Conservation (phyloP, 2,329 filamentous ascomycete species). For the Aspergillus hortae region DNA sequence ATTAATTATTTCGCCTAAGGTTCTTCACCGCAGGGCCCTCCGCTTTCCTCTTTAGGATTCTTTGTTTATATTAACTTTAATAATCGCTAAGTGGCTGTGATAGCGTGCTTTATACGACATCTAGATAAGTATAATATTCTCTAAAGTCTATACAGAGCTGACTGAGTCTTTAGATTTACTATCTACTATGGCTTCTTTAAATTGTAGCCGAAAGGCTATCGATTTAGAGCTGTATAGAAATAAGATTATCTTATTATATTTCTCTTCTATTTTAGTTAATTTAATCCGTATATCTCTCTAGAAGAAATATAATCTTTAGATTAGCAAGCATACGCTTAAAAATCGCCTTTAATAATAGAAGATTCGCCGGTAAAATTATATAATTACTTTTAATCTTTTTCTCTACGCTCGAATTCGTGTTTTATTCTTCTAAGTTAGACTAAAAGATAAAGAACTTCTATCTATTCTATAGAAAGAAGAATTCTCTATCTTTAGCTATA, state of each 20-base stretch:
- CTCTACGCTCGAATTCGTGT: constrained; percentile 9
- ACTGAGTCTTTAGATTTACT: too few species aligned
- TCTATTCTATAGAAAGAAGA: constrained; percentile 12
- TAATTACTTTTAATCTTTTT: neutral
- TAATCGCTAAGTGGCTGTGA: neutral
- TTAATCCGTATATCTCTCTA: neutral
- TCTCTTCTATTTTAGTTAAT: constrained; percentile 1
- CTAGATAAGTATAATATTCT: neutral
- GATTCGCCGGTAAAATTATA: too few species aligned
- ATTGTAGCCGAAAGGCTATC: neutral
- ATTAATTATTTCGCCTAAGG: neutral
- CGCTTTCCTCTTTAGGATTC: neutral
- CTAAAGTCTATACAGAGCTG: neutral
- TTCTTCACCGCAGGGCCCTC: neutral
- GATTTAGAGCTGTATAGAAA: constrained; percentile 38
- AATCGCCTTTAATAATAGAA: too few species aligned
- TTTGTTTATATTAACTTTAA: neutral
- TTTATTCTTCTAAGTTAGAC: too few species aligned
- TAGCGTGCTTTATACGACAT: neutral
- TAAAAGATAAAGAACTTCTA: constrained; percentile 11
- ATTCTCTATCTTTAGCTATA: constrained; percentile 7
- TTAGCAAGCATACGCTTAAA: too few species aligned
- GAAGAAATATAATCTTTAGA: neutral
- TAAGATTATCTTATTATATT: constrained; percentile 15
- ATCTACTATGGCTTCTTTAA: neutral